Evolutionary conservation across 495 filamentous ascomycete genomes (phyloP), one percentile per base, ranked within the genome.

Genomic region (Hyaloscypha hepaticicola): DNA sequence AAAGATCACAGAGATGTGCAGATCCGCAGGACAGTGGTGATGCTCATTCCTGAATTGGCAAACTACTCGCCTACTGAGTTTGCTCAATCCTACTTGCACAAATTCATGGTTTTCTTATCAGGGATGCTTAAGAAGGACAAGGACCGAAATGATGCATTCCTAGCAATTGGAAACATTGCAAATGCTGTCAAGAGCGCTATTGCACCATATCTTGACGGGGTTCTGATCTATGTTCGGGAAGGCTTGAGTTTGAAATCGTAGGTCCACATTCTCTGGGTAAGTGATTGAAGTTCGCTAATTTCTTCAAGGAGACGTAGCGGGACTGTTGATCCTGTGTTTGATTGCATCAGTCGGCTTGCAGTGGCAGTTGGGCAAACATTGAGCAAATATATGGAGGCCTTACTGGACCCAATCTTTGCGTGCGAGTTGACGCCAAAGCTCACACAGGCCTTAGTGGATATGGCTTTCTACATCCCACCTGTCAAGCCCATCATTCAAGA

Each of bases 391-490:
- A 96, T 99, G 90, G 92, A 97, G 69, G 90, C 91, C 21, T 77
- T 98, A 26, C 84, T 99, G 2, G 94, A 98, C 68, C 93, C 96
- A 3, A 97, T 99, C 65, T 98, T 99, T 76, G 91, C 91, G 21
- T 99, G 95, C 68, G 93, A 94, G 51, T 80, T 99, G 45, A 96
- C 90, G 60, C 89, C 91, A 66, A 91, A 95, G 57, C 83, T 99
- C 22, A 96, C 92, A 0, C 93, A 98, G 73, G 95, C 95, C 16
- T 79, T 99, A 56, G 92, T 97, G 24, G 95, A 98, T 72, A 96
- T 99, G 90, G 93, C 95, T 48, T 95, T 97, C 72, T 98, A 98
- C 73, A 96, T 99, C 56, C 94, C 95, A 0, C 95, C 96, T 1
- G 89, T 96, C 66, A 94, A 96, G 75, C 82, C 87, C 28, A 91